Conservation (phyloP, 2,329 filamentous ascomycete genomes). For the Alternaria gansuensis region DNA sequence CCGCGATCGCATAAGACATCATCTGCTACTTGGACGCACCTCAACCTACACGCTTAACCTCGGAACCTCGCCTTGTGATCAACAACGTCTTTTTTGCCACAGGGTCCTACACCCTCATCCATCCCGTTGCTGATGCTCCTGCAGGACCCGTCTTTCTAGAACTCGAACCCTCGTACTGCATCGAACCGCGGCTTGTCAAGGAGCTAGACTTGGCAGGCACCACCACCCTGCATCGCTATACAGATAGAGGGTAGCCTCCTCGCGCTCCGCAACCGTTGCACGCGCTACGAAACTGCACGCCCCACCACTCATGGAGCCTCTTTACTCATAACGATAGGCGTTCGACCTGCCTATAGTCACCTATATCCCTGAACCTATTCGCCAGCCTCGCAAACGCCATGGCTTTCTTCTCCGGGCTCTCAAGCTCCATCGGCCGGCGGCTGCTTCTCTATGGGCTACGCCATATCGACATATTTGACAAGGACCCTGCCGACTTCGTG, state of each 20-base stretch:
- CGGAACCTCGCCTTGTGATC: slow-evolving; percentile 20
- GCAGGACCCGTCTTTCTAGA: slow-evolving; percentile 6
- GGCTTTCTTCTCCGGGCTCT: slow-evolving; percentile 71
- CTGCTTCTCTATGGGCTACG: slow-evolving; percentile 86
- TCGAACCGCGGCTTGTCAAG: slow-evolving; percentile 10
- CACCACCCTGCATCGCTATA: slow-evolving; percentile 15
- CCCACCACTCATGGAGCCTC: slow-evolving; percentile 41
- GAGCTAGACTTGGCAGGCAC: slow-evolving; percentile 20
- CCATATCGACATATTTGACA: slow-evolving; percentile 85
- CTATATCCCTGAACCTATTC: slow-evolving; percentile 16
- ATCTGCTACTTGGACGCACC: slow-evolving; percentile 35
- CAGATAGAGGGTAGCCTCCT: slow-evolving; percentile 8
- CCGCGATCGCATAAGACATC: slow-evolving; percentile 39
- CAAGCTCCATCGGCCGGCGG: slow-evolving; percentile 83
- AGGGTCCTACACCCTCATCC: slow-evolving; percentile 5
- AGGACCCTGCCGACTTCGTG: slow-evolving; percentile 84
- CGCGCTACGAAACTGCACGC: slow-evolving; percentile 16
- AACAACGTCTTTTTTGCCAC: slow-evolving; percentile 6
- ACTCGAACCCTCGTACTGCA: background rate
- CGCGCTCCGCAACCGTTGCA: slow-evolving; percentile 12
- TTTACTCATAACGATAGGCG: slow-evolving; percentile 41
- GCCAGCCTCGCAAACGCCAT: slow-evolving; percentile 57
- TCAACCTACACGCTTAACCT: slow-evolving; percentile 28
- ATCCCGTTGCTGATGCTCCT: slow-evolving; percentile 14
- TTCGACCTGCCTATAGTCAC: slow-evolving; percentile 34